Conservation (phyloP, 345 rosid species). For the Lepidium aucheri region DNA sequence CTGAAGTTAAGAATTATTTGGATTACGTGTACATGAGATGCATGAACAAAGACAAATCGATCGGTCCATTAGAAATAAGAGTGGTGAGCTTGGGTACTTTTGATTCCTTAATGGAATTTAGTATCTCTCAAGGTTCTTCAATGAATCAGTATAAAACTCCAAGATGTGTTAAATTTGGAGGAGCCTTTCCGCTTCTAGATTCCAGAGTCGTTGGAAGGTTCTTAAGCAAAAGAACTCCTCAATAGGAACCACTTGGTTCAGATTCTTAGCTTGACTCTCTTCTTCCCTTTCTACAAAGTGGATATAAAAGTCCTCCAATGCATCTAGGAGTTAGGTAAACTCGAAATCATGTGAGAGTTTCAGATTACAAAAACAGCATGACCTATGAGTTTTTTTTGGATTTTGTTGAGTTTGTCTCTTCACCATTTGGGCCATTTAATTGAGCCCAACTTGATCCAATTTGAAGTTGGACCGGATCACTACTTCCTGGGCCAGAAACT, state of each 20-base stretch:
- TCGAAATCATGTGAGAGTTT: not conserved
- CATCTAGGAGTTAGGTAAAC: not conserved
- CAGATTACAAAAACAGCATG: not conserved
- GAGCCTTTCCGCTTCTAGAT: constrained; percentile 50
- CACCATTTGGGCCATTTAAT: too few relatives aligned
- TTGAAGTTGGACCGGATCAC: too few relatives aligned
- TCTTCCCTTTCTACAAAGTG: not conserved
- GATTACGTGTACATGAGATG: constrained; percentile 79
- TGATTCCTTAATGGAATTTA: constrained; percentile 75
- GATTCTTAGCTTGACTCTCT: constrained; percentile 9
- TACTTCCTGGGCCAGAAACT: too few relatives aligned
- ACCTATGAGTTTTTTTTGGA: not conserved
- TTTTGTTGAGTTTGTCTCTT: too few relatives aligned
- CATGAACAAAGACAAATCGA: constrained; percentile 63
- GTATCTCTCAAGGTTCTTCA: constrained; percentile 74
- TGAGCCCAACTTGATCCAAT: too few relatives aligned
- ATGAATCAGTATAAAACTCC: constrained; percentile 90
- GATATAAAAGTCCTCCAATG: not conserved
- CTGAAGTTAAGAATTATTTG: constrained; percentile 53
- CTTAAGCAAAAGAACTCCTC: constrained; percentile 51
- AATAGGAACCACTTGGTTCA: constrained; percentile 56
- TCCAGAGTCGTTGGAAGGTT: constrained; percentile 58
- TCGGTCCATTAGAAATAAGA: constrained; percentile 74
- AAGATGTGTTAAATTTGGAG: constrained; percentile 65
- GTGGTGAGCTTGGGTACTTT: constrained; percentile 66